Percentiles rank a stretch among this genome's conserved stretches.
phyloP scores from a whole-genome alignment of 768 basidiomycete species.

The Russula brevipes region DNA sequence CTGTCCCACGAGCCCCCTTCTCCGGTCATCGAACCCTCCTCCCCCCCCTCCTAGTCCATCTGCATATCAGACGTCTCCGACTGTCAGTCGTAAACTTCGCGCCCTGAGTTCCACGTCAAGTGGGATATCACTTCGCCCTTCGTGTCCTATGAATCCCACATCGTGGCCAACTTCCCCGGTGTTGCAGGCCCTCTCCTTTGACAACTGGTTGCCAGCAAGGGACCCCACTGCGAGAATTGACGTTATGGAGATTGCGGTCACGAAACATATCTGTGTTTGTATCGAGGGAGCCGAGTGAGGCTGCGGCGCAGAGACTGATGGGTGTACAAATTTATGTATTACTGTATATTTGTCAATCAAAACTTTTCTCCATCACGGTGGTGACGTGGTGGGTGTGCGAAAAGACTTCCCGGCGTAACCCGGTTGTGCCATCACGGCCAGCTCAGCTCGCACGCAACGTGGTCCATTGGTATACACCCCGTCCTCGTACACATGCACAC shows the following conservation, averaged over 20 bases:
- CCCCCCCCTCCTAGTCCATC: conserved; percentile 4
- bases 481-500: conserved; percentile 13
- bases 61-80: conserved; percentile 6
- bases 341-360: neutral
- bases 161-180: conserved; percentile 11
- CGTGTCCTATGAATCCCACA: conserved; percentile 11
- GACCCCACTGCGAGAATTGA: conserved; percentile 18
- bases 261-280: conserved; percentile 6
- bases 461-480: conserved; percentile 1
- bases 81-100: conserved; percentile 10
- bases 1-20: conserved; percentile 18
- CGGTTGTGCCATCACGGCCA: neutral
- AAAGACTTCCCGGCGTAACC: neutral
- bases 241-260: conserved; percentile 18
- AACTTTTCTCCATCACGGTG: neutral
- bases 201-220: conserved; percentile 6
- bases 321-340: neutral
- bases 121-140: neutral
- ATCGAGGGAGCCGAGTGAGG: neutral
- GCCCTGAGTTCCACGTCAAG: conserved; percentile 1
- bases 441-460: conserved; percentile 1
- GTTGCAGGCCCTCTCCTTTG: conserved; percentile 3
- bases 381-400: conserved; percentile 9
- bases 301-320: neutral
- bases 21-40: neutral